Conservation (phyloP, 2,329 filamentous ascomycete genomes). For the Mariannaea elegans region DNA sequence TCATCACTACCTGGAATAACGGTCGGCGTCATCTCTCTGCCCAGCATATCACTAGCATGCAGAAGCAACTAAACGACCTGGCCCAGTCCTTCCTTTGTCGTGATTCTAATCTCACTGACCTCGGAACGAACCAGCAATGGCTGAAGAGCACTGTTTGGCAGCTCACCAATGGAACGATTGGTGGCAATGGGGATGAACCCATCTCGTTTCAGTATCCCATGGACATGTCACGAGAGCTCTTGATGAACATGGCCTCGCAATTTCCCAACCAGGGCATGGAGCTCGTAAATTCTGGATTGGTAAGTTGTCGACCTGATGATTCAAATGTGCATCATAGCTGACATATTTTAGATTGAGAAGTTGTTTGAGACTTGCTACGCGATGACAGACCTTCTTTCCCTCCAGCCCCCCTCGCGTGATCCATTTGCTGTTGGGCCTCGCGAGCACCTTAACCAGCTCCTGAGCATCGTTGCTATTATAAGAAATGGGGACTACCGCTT, state of each 20-base stretch:
- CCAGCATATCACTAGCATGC: slow-evolving; percentile 64
- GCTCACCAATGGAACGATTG: slow-evolving; percentile 62
- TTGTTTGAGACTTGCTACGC: slow-evolving; percentile 79
- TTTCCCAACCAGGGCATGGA: slow-evolving; percentile 79
- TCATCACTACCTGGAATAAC: slow-evolving; percentile 74
- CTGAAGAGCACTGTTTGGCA: slow-evolving; percentile 72
- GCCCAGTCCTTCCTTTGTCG: slow-evolving; percentile 61
- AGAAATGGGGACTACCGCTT: slow-evolving; percentile 82
- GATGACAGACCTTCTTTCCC: slow-evolving; percentile 76
- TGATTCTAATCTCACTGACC: slow-evolving; percentile 64
- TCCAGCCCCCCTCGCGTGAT: slow-evolving; percentile 67
- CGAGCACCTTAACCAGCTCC: slow-evolving; percentile 76
- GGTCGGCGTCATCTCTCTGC: slow-evolving; percentile 65
- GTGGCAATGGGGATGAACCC: slow-evolving; percentile 56
- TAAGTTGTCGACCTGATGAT: slow-evolving; percentile 50
- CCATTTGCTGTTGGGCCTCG: slow-evolving; percentile 74
- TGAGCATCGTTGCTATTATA: slow-evolving; percentile 73
- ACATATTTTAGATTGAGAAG: slow-evolving; percentile 71
- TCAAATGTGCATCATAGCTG: slow-evolving; percentile 3
- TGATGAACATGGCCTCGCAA: slow-evolving; percentile 72
- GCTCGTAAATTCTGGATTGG: slow-evolving; percentile 76
- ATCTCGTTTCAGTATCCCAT: slow-evolving; percentile 72
- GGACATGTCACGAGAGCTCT: slow-evolving; percentile 68
- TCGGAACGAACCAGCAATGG: slow-evolving; percentile 70
- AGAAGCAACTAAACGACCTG: slow-evolving; percentile 69